Evolutionary conservation across 345 rosid species (phyloP), one percentile per base, ranked within the genome.

Genomic region (Luvunga scandens): DNA sequence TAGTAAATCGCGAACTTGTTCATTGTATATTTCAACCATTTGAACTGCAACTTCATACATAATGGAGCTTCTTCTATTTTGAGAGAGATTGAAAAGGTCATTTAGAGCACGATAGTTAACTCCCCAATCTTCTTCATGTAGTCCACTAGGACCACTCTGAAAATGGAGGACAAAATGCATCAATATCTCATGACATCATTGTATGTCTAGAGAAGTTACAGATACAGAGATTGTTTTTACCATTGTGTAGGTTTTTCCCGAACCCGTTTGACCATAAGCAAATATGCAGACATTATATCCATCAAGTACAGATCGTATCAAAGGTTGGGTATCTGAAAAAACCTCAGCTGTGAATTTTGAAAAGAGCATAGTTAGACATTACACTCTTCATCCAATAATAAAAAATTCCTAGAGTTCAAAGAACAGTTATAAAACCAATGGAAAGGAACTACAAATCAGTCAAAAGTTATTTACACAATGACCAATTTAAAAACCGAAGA

Each of bases 211-310:
- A 13, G 24, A 72, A 78, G 36, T 59, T 36, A 65, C 6, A 77
- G 13, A 38, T 18, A 38, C 6, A 66, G 36, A 19, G 30, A 56
- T 38, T 31, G 25, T 72, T 34, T 70, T 5, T 84, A 95, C 99
- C 99, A 93, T 95, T 8, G 98, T 95, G 82, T 92, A 86, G 6
- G 99, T 95, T 83, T 95, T 95, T 22, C 99, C 99, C 0, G 98
- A 95, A 77, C 99, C 98, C 48, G 99, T 95, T 86, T 95, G 99
- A n/a, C 99, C 99, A 69, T 95, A 95, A 55, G 99, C 99, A 85
- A 95, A 94, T 81, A 96, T 94, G 77, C 99, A 94, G 3, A 90
- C 98, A 72, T 89, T 91, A 76, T 86, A 93, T 24, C 99, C 99
- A 86, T 95, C 98, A 65, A 93, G 90, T 4, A 87, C 96, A 27